phyloP scores from a whole-genome alignment of 2,329 filamentous ascomycete species.

The Lachnellula occidentalis region DNA sequence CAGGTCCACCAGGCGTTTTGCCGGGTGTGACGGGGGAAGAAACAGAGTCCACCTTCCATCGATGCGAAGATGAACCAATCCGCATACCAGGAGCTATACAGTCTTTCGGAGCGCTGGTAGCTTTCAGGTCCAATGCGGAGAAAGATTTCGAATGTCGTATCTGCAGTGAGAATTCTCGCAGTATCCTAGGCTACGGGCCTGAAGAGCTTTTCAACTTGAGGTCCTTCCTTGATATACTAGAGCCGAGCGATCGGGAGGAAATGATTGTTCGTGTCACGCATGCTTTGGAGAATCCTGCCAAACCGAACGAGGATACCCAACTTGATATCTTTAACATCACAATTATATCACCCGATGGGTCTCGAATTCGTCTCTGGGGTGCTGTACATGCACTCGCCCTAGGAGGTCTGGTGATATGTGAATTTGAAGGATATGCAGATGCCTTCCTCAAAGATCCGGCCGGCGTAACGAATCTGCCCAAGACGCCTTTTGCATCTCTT shows the following conservation, averaged over 20 bases:
- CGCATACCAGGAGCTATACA: conserved; percentile 25
- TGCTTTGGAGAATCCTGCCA: conserved; percentile 7
- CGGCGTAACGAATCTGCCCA: conserved; percentile 8
- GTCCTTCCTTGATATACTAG: conserved; percentile 20
- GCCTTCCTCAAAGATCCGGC: conserved; percentile 13
- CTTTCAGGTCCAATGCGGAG: conserved; percentile 11
- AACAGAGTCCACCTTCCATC: conserved; percentile 6
- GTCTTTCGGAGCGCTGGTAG: conserved; percentile 19
- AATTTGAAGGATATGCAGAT: conserved; percentile 22
- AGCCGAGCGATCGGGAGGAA: conserved; percentile 14
- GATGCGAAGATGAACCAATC: conserved; percentile 27
- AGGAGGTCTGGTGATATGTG: conserved; percentile 19
- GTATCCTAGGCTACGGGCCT: conserved; percentile 19
- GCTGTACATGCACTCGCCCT: conserved; percentile 17
- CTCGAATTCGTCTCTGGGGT: conserved; percentile 19
- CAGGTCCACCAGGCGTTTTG: conserved; percentile 16
- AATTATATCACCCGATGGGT: conserved; percentile 7
- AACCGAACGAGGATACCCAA: conserved; percentile 10
- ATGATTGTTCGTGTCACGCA: conserved; percentile 15
- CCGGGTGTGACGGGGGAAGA: conserved; percentile 7
- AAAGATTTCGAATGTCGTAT: conserved; percentile 21
- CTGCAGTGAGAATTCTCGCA: conserved; percentile 21
- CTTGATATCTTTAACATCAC: conserved; percentile 17
- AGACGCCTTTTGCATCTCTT: conserved; percentile 2
- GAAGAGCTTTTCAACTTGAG: conserved; percentile 19